Percentiles rank a stretch among this genome's conserved stretches.
Evolutionary conservation across 2,329 filamentous ascomycete species (phyloP).

Genomic region (Colletotrichum scovillei): DNA sequence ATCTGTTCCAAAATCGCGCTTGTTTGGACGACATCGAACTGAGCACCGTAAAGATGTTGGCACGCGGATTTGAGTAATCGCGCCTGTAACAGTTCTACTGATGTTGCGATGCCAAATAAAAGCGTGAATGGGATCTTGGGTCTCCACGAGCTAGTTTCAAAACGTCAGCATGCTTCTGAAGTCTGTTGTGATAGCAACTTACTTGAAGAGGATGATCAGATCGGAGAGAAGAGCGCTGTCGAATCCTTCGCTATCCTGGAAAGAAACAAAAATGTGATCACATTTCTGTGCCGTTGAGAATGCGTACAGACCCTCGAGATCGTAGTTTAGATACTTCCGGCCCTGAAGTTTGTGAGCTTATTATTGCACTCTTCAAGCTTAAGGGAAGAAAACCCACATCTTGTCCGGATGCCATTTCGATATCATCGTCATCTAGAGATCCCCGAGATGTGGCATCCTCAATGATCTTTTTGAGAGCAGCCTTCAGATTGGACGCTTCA

Average conservation of each 20-base stretch:
- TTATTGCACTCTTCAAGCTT: not conserved
- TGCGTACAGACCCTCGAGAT: slow-evolving; percentile 76
- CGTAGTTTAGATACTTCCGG: slow-evolving; percentile 79
- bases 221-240: slow-evolving; percentile 79
- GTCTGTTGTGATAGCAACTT: slow-evolving; percentile 41
- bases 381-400: slow-evolving; percentile 54
- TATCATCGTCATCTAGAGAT: slow-evolving; percentile 65
- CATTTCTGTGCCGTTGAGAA: slow-evolving; percentile 65
- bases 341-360: slow-evolving; percentile 54
- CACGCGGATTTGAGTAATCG: slow-evolving; percentile 77
- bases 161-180: not conserved
- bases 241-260: slow-evolving; percentile 87
- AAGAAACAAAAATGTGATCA: slow-evolving; percentile 74
- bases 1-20: slow-evolving; percentile 78
- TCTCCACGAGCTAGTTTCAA: slow-evolving; percentile 66
- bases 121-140: slow-evolving; percentile 82
- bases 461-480: slow-evolving; percentile 78
- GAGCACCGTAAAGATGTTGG: slow-evolving; percentile 73
- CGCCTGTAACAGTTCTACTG: slow-evolving; percentile 82
- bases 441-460: slow-evolving; percentile 65
- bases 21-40: slow-evolving; percentile 83
- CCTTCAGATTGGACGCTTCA: slow-evolving; percentile 80
- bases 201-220: slow-evolving; percentile 76
- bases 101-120: slow-evolving; percentile 84
- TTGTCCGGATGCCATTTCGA: slow-evolving; percentile 55